Percentiles rank a stretch among this genome's conserved stretches.
These are phyloP conservation scores for Penicillium brasilianum DNA, from an alignment of 2,329 filamentous ascomycete genomes.

Conservation along the genomic window DNA sequence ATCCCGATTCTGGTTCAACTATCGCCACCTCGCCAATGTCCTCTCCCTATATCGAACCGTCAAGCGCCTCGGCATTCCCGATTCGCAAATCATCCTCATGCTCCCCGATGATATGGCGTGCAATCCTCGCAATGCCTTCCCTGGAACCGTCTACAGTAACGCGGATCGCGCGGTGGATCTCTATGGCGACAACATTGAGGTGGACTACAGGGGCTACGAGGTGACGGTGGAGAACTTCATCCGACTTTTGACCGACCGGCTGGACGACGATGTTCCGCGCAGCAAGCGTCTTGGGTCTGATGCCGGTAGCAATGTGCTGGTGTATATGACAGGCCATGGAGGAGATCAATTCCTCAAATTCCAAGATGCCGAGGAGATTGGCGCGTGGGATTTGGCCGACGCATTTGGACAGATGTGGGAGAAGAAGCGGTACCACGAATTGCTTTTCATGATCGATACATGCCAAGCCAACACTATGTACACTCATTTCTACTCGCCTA, in stretches of 20 bases:
- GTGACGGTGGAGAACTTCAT: conserved; percentile 99
- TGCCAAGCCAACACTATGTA: conserved; percentile 99
- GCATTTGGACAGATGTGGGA: conserved; percentile 99
- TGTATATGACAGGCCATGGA: conserved; percentile 99
- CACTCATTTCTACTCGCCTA: conserved; percentile 95
- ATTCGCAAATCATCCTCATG: conserved; percentile 99
- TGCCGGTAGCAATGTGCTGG: conserved; percentile 92
- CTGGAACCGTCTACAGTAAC: conserved; percentile 97
- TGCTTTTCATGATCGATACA: conserved; percentile 99
- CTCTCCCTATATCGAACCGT: conserved; percentile 97
- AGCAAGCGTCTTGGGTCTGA: conserved; percentile 94
- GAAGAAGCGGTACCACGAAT: conserved; percentile 98
- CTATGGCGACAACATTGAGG: conserved; percentile 98
- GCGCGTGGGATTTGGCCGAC: conserved; percentile 92
- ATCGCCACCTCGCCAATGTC: conserved; percentile 96
- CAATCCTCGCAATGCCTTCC: conserved; percentile 97
- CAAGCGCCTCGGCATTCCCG: conserved; percentile 94
- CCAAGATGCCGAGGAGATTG: conserved; percentile 97
- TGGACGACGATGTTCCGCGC: conserved; percentile 90
- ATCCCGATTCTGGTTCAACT: conserved; percentile 99
- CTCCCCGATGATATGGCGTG: conserved; percentile 99
- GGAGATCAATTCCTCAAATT: conserved; percentile 99
- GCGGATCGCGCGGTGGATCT: conserved; percentile 93
- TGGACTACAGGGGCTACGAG: conserved; percentile 97
- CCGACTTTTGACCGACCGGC: conserved; percentile 87